Evolutionary conservation across 345 rosid genomes (phyloP), one percentile per base, ranked within the genome.

Genomic region (Cardamine chenopodiifolia): DNA sequence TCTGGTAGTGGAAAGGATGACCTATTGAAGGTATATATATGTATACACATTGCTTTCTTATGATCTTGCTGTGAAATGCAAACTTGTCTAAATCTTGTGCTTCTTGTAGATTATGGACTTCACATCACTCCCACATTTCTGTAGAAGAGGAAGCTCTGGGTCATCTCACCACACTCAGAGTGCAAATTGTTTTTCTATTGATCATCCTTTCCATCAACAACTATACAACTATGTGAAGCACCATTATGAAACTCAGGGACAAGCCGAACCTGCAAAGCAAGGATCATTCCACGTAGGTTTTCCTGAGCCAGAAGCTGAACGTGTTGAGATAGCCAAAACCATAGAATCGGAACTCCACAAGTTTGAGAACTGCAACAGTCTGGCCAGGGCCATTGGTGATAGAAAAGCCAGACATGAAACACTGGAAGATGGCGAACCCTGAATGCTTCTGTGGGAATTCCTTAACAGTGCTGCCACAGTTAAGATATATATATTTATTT

Each of bases 201-300:
- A 89, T 62, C 99, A 92, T 78, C 92, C 90, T 17, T 94, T 94
- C 72, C 97, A 90, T 78, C 92, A 89, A 78, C 89, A 90, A 71
- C 96, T 92, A 28, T 94, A 90, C 83, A 79, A 84, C 81, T 87
- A 92, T 83, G 82, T 90, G 80, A 92, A 87, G 75, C 89, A 86
- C 82, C 90, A 87, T 77, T 84, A 84, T 12, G 25, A 55, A 69
- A 63, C 62, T 15, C 58, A 23, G 1, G 74, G 81, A 68, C 82
- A 82, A 29, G 29, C 72, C 31, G 79, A 32, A 65, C 97, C 89
- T 15, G 74, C 85, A 76, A 92, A 87, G 66, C 97, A 92, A 66
- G 93, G 97, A 17, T 91, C 97, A 15, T 85, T 94, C 80, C 98
- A 94, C 71, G 96, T 94, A n/a, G 79, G 82, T 68, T 76, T 90